Conservation (phyloP, 495 filamentous ascomycete species). For the Aspergillus haitiensis region DNA sequence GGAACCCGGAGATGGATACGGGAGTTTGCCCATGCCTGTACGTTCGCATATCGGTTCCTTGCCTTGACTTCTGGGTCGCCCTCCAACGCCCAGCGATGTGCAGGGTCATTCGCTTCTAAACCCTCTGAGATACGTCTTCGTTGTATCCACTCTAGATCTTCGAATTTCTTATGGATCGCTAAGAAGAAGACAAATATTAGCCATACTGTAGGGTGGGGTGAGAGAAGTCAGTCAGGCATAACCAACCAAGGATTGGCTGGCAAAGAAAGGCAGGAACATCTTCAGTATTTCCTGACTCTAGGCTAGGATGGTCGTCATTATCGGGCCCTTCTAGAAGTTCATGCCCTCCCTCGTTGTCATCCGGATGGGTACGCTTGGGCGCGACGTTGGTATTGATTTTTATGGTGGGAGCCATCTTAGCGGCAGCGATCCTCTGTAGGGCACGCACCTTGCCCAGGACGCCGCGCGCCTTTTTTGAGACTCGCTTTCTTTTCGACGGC, state of each 20-base stretch:
- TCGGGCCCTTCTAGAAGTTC: conserved; percentile 32
- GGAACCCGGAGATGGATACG: conserved; percentile 83
- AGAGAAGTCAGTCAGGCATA: background rate
- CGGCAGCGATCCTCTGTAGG: conserved; percentile 46
- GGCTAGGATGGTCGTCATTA: conserved; percentile 32
- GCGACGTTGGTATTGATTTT: conserved; percentile 49
- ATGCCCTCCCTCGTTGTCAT: conserved; percentile 37
- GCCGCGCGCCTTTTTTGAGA: conserved; percentile 48
- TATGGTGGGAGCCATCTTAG: conserved; percentile 49
- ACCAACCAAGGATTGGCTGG: conserved; percentile 45
- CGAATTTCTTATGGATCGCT: conserved; percentile 51
- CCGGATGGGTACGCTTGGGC: conserved; percentile 43
- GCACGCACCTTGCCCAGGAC: conserved; percentile 51
- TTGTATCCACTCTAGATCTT: conserved; percentile 52
- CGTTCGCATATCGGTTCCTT: conserved; percentile 81
- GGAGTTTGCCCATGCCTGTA: conserved; percentile 82
- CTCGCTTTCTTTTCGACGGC: conserved; percentile 34
- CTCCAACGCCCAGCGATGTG: conserved; percentile 54
- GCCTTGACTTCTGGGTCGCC: conserved; percentile 47
- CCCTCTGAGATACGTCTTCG: conserved; percentile 40
- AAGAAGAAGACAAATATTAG: conserved; percentile 9
- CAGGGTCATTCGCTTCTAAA: conserved; percentile 37
- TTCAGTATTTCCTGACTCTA: conserved; percentile 40
- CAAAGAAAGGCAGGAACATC: conserved; percentile 46
- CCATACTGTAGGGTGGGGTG: background rate